Percentiles rank a stretch among this genome's conserved stretches.
Conservation (phyloP, 257 asterid genomes). For the Leonotis leonurus region DNA sequence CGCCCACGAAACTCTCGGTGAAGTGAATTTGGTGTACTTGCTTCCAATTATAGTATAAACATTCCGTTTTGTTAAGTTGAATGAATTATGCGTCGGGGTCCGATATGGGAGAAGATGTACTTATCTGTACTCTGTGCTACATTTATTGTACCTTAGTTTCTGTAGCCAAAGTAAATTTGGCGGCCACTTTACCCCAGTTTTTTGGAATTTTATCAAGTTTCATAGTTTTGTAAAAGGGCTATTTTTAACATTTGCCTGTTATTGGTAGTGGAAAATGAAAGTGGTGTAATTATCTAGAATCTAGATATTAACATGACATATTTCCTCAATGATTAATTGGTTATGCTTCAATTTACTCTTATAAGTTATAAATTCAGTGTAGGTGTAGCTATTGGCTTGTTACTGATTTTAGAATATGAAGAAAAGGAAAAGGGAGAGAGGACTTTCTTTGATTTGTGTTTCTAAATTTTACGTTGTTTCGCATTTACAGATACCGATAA, state of each 20-base stretch:
- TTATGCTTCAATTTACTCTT: neutral
- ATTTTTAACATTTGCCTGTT: neutral
- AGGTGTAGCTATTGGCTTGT: neutral
- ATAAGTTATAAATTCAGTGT: neutral
- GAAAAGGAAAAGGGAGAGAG: neutral
- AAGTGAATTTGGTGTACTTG: slow-evolving; percentile 1
- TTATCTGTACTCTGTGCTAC: slow-evolving; percentile 1
- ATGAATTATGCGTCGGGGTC: neutral
- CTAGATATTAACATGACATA: neutral
- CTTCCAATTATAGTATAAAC: neutral
- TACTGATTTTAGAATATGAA: neutral
- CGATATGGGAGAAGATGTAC: neutral
- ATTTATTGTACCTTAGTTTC: neutral
- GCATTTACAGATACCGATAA: slow-evolving; percentile 24
- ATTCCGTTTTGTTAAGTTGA: neutral
- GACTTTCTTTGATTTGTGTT: neutral
- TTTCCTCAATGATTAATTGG: neutral
- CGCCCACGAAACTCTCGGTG: slow-evolving; percentile 32
- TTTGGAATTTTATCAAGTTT: neutral
- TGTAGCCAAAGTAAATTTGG: neutral
- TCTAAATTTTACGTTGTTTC: neutral
- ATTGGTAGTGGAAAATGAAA: neutral
- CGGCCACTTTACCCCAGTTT: neutral
- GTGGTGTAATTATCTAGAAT: neutral
- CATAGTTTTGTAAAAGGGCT: neutral